Evolutionary conservation across 306 rosid genomes (phyloP), one percentile per base, ranked within the genome.

Genomic region (Pyrus communis): DNA sequence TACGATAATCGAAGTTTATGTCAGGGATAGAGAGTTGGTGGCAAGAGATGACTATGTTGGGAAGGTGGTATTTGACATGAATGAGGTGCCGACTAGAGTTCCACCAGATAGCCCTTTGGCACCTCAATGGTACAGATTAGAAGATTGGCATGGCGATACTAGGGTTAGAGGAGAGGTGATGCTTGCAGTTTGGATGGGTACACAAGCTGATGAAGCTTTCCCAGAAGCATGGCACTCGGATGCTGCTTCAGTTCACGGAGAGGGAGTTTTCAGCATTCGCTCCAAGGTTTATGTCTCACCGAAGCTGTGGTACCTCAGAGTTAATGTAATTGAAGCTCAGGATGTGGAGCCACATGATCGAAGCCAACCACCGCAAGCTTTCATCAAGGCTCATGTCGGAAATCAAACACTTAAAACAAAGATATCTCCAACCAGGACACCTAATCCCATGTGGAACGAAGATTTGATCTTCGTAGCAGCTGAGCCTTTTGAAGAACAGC

Each of bases 171-270:
- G 97, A 40, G 89, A 86, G 74, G 74, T 92, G 11, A 92, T 92
- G 97, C 84, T 92, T 25, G 97, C 97, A 13, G 91, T 90, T 55
- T 92, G 97, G 97, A 90, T 92, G 88, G 96, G 97, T 30, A 92
- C 96, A 66, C 96, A 92, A 61, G 96, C 88, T 7, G 96, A 92
- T 79, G 96, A 92, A 79, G 97, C 97, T 11, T 92, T 92, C 75
- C 92, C 97, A 3, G 96, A 92, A 2, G 89, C 97, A 7, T 92
- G 97, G 93, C 92, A 90, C 74, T 83, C 93, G 0, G 96, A 92
- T 64, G 89, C 92, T 18, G 85, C 93, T 38, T 83, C 89, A 7
- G 91, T 88, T 67, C 70, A 82, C 0, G 93, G 92, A 0, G 96
- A 92, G 7, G 96, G 93, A 17, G 87, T 92, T 63, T 90, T 75